Conservation (phyloP, 2,329 filamentous ascomycete genomes). For the Cercospora sp. region DNA sequence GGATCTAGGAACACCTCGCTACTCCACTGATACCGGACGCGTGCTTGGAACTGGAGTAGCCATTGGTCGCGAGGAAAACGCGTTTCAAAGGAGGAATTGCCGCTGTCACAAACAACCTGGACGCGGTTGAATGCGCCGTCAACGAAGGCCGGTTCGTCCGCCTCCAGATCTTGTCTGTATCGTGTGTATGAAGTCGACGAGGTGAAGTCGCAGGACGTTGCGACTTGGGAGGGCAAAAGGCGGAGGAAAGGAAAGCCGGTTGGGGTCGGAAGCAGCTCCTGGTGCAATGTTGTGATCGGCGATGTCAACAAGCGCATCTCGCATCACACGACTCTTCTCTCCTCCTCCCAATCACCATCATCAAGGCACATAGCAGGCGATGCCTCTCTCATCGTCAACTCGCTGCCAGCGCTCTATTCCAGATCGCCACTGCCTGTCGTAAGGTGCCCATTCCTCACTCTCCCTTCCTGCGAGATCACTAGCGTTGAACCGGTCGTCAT, state of each 20-base stretch:
- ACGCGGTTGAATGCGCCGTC: not conserved
- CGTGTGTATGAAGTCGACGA: not conserved
- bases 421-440: not conserved
- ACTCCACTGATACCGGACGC: not conserved
- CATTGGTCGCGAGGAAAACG: constrained; percentile 7
- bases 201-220: not conserved
- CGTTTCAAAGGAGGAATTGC: not conserved
- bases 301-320: not conserved
- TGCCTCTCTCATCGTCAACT: not conserved
- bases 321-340: not conserved
- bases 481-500: constrained; percentile 9
- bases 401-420: not conserved
- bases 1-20: not conserved
- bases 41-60: not conserved
- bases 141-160: not conserved
- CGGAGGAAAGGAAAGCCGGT: not conserved
- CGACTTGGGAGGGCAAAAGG: not conserved
- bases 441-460: not conserved
- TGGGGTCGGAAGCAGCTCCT: constrained; percentile 3
- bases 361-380: not conserved
- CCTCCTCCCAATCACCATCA: not conserved
- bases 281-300: constrained; percentile 2
- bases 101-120: not conserved
- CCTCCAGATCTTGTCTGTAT: not conserved
- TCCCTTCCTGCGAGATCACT: not conserved